Conservation (phyloP, 768 basidiomycete genomes). For the Tricholoma sp. region DNA sequence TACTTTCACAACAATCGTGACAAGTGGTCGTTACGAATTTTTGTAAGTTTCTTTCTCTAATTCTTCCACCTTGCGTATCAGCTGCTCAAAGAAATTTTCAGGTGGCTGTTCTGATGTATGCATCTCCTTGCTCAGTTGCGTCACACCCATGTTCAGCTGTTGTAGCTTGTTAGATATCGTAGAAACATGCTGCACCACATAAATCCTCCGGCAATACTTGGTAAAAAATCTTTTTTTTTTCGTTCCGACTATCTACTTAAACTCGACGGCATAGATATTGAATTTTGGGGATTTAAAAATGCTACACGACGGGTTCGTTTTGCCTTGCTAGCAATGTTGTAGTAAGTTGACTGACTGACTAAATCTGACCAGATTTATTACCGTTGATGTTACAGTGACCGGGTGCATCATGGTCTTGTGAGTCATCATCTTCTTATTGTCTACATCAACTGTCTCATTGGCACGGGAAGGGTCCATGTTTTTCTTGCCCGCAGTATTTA, state of each 20-base stretch:
- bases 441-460: slow-evolving; percentile 2
- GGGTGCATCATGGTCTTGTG: slow-evolving; percentile 4
- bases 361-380: not conserved
- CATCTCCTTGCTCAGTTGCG: not conserved
- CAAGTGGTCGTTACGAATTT: not conserved
- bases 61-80: not conserved
- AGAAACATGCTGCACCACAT: not conserved
- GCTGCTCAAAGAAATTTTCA: not conserved
- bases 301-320: not conserved
- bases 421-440: not conserved
- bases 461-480: not conserved
- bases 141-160: not conserved
- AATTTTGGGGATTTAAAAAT: not conserved
- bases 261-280: not conserved
- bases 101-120: not conserved
- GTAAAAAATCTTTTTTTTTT: not conserved
- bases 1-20: not conserved
- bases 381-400: slow-evolving; percentile 1
- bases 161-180: not conserved
- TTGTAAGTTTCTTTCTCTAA: not conserved
- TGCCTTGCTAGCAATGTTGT: not conserved
- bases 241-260: not conserved
- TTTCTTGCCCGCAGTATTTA: not conserved
- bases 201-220: not conserved
- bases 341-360: not conserved